Base-by-base conservation (phyloP, 139 green algal genomes). In the Chlorella sp. region DNA sequence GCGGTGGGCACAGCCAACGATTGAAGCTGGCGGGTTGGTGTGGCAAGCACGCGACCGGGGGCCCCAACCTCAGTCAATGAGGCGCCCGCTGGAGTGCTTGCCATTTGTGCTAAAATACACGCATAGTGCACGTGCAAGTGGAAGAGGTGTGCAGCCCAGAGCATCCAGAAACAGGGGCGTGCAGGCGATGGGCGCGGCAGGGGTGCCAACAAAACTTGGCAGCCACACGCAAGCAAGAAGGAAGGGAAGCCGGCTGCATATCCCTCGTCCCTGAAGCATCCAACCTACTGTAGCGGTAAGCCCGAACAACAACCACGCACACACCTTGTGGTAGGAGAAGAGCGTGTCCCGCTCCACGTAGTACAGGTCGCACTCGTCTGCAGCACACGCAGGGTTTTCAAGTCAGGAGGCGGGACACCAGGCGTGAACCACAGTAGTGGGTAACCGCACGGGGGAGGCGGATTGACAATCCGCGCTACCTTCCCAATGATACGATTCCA, bases 311-410 rank as follows among this genome's bases (percentile, higher is more conserved):
- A 77, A 36, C 24, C 40, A 36, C 20, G 17, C 22, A 43, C 41
- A 74, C 54, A 92, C 92, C 84, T 96, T 95, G 93, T 99, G 97
- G 84, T 94, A 97, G 34, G 90, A 96, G 91, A 99, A 99, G 5
- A 99, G 95, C 16, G 97, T 99, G 92, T 99, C 96, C 0, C 97
- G 88, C 80, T 98, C 92, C 41, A 99, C 94, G 78, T 97, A 98
- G 92, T 92, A 98, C n/a, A 99, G 94, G 78, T 99, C 93, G 87
- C 97, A 99, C 84, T 97, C 94, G n/a, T 87, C 81, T 72, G 78
- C 60, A n/a, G 32, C 34, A n/a, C 14, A 48, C 48, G 73, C 17
- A 65, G 28, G 44, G 46, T 7, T 9, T 40, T n/a, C n/a, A 65
- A 24, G 13, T 4, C 22, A 58, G 41, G 41, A 14, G 41, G 72